These are phyloP conservation scores for Aspergillus thermomutatus DNA, from an alignment of 2,329 filamentous ascomycete genomes.

Conservation along the genomic window DNA sequence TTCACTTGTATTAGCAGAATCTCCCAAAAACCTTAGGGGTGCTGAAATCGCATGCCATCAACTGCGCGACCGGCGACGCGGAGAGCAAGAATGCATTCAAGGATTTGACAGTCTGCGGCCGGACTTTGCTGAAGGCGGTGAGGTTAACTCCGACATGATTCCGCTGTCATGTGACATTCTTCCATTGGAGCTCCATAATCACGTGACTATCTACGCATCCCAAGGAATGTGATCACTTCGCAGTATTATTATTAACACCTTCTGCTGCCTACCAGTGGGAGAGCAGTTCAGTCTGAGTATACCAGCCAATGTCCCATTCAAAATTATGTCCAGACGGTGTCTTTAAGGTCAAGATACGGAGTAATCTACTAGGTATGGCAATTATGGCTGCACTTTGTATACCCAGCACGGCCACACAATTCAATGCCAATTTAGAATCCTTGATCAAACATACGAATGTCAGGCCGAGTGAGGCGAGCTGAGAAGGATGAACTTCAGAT, in stretches of 20 bases:
- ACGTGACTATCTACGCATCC: too few species aligned
- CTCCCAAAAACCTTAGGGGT: background rate
- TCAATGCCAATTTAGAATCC: background rate
- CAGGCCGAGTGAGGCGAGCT: too few species aligned
- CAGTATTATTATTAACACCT: too few species aligned
- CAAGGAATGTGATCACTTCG: too few species aligned
- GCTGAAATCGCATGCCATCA: background rate
- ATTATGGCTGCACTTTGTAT: too few species aligned
- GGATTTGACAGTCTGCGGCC: conserved; percentile 12
- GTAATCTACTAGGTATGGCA: too few species aligned
- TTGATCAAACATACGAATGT: background rate
- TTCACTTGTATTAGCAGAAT: background rate
- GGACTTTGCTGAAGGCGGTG: conserved; percentile 16
- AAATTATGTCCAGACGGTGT: too few species aligned
- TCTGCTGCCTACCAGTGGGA: too few species aligned
- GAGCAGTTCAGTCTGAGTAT: too few species aligned
- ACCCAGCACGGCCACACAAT: background rate
- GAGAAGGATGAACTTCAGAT: too few species aligned
- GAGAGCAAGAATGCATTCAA: conserved; percentile 1
- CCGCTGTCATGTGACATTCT: background rate
- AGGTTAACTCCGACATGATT: conserved; percentile 6
- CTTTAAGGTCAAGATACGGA: too few species aligned
- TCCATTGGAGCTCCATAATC: background rate
- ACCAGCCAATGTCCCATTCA: too few species aligned
- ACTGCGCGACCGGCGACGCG: conserved; percentile 3